phyloP scores from a whole-genome alignment of 2,329 filamentous ascomycete species.

The Magnaporthiopsis incrustans region DNA sequence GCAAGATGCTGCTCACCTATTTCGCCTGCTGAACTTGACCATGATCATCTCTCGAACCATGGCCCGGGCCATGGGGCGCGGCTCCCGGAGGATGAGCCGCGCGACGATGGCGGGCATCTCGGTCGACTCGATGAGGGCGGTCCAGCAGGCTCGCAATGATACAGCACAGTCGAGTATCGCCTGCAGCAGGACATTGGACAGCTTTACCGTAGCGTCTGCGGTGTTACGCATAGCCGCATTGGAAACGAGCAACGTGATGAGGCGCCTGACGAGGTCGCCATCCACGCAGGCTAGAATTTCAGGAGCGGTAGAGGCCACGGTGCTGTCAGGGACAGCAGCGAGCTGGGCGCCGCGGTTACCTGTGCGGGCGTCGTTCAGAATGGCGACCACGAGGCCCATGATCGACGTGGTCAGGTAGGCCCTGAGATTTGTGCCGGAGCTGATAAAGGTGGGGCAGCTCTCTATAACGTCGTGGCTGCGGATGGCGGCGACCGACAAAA shows the following conservation, averaged over 20 bases:
- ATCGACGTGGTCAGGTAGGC: conserved; percentile 46
- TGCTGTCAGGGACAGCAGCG: background rate
- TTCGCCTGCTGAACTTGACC: conserved; percentile 9
- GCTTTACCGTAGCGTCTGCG: conserved; percentile 20
- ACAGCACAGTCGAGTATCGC: conserved; percentile 28
- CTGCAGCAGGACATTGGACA: conserved; percentile 23
- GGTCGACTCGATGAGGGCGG: conserved; percentile 15
- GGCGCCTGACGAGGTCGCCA: conserved; percentile 2
- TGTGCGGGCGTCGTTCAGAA: conserved; percentile 34
- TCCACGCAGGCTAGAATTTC: background rate
- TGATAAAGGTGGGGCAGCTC: conserved; percentile 28
- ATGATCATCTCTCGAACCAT: conserved; percentile 21
- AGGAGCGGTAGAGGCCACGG: background rate
- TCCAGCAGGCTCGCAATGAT: conserved; percentile 27
- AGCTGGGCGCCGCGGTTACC: background rate
- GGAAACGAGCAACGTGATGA: conserved; percentile 8
- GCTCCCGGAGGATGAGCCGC: conserved; percentile 29
- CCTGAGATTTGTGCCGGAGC: conserved; percentile 24
- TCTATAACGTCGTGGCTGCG: conserved; percentile 47
- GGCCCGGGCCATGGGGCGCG: conserved; percentile 26
- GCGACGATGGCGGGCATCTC: conserved; percentile 19
- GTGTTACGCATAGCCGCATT: conserved; percentile 13
- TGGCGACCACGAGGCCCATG: conserved; percentile 41
- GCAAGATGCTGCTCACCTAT: conserved; percentile 7
- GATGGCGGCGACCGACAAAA: conserved; percentile 52